Evolutionary conservation across 257 asterid species (phyloP).

Genomic region (Lycium barbarum): DNA sequence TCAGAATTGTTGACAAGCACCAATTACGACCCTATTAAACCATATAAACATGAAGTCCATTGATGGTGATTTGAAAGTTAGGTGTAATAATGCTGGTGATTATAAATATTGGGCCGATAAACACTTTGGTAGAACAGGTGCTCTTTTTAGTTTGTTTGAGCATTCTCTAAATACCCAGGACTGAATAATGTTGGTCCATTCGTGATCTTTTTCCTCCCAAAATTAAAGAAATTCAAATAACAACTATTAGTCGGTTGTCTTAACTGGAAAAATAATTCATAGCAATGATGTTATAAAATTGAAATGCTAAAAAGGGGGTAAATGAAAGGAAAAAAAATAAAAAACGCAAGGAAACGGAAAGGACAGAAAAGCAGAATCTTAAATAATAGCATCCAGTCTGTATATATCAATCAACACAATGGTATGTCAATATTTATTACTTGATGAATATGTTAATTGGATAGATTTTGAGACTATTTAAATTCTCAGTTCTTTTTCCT

Average conservation of each 20-base stretch:
- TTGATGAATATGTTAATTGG: background rate
- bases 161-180: background rate
- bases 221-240: background rate
- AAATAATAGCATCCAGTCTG: slow-evolving; percentile 17
- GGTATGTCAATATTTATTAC: background rate
- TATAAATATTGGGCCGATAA: background rate
- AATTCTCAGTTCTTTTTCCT: slow-evolving; percentile 22
- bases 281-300: background rate
- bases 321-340: too few relatives aligned
- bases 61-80: background rate
- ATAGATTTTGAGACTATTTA: background rate
- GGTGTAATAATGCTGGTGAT: background rate
- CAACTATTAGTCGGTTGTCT: background rate
- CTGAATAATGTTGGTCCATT: background rate
- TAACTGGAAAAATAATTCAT: background rate
- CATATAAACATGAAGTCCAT: background rate
- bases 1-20: background rate
- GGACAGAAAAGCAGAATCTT: background rate
- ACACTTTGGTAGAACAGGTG: background rate
- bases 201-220: background rate
- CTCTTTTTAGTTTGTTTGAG: too few relatives aligned
- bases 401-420: slow-evolving; percentile 8
- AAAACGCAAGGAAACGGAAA: background rate
- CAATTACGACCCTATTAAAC: slow-evolving; percentile 5
- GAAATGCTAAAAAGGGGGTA: background rate